Conservation (phyloP, 2,329 filamentous ascomycete species). For the Fusarium papillatum region DNA sequence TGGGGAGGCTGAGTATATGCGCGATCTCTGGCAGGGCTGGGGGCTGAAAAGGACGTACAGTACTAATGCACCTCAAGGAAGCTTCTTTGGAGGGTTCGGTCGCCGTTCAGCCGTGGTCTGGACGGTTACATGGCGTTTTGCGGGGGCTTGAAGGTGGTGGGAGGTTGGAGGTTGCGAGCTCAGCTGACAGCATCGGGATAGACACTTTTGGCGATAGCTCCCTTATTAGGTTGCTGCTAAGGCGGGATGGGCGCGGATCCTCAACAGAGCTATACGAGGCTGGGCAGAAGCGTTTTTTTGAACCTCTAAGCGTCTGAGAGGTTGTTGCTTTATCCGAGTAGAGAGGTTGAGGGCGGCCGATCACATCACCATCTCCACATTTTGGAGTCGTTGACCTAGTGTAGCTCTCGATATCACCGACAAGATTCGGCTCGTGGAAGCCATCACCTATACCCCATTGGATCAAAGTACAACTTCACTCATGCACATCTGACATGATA, state of each 20-base stretch:
- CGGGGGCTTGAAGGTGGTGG: not conserved
- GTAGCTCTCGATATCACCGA: not conserved
- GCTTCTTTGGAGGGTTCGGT: not conserved
- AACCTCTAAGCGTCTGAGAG: not conserved
- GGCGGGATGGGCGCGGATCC: not conserved
- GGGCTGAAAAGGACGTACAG: not conserved
- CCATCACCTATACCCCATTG: conserved; percentile 18
- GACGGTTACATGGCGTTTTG: not conserved
- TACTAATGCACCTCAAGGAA: conserved; percentile 11
- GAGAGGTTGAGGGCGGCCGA: not conserved
- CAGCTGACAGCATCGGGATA: conserved; percentile 1
- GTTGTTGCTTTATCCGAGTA: not conserved
- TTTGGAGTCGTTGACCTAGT: not conserved
- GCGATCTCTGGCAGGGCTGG: conserved; percentile 13
- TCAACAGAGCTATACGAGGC: conserved; percentile 10
- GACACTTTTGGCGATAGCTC: conserved; percentile 6
- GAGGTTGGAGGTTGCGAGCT: not conserved
- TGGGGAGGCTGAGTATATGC: not conserved
- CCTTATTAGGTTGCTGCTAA: conserved; percentile 8
- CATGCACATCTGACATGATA: conserved; percentile 33
- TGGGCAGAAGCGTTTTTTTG: not conserved
- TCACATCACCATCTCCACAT: not conserved
- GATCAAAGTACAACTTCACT: not conserved
- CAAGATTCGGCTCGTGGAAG: conserved; percentile 10
- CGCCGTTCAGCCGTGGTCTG: not conserved